Evolutionary conservation across 345 rosid genomes (phyloP).

Genomic region (Carallia brachiata): DNA sequence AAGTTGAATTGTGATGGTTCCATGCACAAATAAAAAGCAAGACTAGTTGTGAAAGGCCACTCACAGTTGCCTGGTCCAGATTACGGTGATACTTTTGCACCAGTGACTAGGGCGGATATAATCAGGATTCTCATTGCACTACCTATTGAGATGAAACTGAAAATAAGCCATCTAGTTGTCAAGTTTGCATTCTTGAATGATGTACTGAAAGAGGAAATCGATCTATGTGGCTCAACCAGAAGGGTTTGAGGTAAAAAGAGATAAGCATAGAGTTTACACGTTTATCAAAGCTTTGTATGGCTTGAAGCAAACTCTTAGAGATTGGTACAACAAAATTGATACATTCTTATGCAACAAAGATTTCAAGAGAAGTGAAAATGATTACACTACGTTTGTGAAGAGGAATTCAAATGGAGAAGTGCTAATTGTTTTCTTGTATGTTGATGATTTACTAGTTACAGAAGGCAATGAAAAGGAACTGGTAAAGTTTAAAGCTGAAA

Average conservation of each 20-base stretch:
- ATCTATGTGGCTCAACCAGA: neutral
- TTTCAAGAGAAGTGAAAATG: neutral
- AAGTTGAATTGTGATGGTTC: neutral
- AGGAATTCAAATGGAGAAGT: neutral
- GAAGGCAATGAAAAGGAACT: neutral
- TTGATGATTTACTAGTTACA: neutral
- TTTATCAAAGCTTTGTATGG: neutral
- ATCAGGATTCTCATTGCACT: neutral
- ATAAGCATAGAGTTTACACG: neutral
- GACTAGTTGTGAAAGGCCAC: neutral
- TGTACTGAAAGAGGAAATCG: neutral
- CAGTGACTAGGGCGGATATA: neutral
- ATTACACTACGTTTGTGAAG: neutral
- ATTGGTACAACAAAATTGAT: neutral
- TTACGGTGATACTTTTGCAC: too few species aligned
- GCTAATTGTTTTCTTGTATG: neutral
- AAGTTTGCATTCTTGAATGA: neutral
- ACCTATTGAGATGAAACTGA: too few species aligned
- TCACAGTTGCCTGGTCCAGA: neutral
- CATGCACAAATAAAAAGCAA: neutral
- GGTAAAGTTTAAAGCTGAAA: neutral
- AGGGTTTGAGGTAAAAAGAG: neutral
- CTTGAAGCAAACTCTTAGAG: neutral
- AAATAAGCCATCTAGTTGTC: neutral
- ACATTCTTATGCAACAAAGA: neutral